A percentile compares a stretch with the other conserved stretches of the same genome.
phyloP scores from a whole-genome alignment of 2,329 filamentous ascomycete genomes.

The Paracoccidioides lutzii region DNA sequence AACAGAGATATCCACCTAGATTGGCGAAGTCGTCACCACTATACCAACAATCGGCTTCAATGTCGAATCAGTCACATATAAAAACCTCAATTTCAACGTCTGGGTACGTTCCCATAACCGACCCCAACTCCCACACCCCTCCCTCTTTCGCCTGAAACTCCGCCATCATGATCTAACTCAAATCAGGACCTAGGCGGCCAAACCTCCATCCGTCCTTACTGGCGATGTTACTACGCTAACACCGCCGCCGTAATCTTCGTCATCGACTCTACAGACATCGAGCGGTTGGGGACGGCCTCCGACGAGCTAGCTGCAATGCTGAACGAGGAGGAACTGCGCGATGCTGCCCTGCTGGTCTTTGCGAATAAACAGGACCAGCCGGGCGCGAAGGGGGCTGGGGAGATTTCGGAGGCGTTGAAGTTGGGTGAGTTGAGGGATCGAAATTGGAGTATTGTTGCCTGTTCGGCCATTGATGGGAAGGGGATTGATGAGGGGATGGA shows the following conservation, averaged over 20 bases:
- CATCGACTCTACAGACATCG: constrained; percentile 95
- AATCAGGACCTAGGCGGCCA: constrained; percentile 79
- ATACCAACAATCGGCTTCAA: constrained; percentile 99
- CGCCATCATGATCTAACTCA: constrained; percentile 1
- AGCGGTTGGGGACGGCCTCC: constrained; percentile 78
- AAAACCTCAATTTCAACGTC: constrained; percentile 96
- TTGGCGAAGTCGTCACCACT: constrained; percentile 96
- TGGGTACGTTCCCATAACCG: constrained; percentile 51
- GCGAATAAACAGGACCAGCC: constrained; percentile 99
- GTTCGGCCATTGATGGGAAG: constrained; percentile 87
- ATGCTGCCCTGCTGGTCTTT: constrained; percentile 85
- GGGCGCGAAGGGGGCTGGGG: constrained; percentile 87
- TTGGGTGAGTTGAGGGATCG: constrained; percentile 84
- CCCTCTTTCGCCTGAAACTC: background rate
- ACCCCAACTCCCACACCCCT: background rate
- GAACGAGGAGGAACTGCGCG: constrained; percentile 90
- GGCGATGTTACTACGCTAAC: constrained; percentile 98
- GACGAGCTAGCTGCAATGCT: constrained; percentile 92
- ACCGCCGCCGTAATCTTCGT: constrained; percentile 98
- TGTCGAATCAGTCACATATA: constrained; percentile 96
- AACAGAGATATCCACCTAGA: constrained; percentile 40
- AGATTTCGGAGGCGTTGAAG: constrained; percentile 87
- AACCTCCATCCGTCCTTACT: constrained; percentile 97
- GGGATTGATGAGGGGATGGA: constrained; percentile 98
- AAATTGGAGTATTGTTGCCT: constrained; percentile 99